phyloP scores from a whole-genome alignment of 1,139 yeast genomes.

The Hanseniaspora uvarum region DNA sequence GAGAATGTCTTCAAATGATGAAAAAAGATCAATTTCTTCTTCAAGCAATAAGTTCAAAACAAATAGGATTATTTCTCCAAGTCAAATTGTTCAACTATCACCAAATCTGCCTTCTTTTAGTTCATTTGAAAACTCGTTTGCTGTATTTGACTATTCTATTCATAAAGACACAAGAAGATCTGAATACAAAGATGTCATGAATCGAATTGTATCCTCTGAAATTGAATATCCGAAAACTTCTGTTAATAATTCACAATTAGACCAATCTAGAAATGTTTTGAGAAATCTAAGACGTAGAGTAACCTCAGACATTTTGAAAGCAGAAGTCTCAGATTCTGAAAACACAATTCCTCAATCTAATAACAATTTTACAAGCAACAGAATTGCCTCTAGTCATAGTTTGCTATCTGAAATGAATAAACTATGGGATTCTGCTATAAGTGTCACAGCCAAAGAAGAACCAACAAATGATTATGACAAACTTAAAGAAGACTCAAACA shows the following conservation, averaged over 20 bases:
- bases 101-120: background rate
- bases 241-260: background rate
- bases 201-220: background rate
- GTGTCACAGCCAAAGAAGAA: background rate
- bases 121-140: background rate
- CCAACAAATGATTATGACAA: background rate
- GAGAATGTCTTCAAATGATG: background rate
- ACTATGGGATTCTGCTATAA: constrained; percentile 5
- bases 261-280: constrained; percentile 9
- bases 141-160: background rate
- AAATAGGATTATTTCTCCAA: constrained; percentile 11
- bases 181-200: constrained; percentile 1
- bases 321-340: background rate
- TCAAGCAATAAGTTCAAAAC: background rate
- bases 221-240: background rate
- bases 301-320: constrained; percentile 5
- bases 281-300: constrained; percentile 6
- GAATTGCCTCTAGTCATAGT: constrained; percentile 4
- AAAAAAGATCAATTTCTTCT: constrained; percentile 1
- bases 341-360: background rate
- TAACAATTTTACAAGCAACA: background rate
- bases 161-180: background rate
- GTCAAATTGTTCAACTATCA: constrained; percentile 7
- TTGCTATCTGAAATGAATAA: constrained; percentile 7
- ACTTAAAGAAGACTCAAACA: background rate